A percentile compares a stretch with the other conserved stretches of the same genome.
These are phyloP conservation scores for Penicillium brevicompactum DNA, from an alignment of 2,329 filamentous ascomycete genomes.

Conservation along the genomic window DNA sequence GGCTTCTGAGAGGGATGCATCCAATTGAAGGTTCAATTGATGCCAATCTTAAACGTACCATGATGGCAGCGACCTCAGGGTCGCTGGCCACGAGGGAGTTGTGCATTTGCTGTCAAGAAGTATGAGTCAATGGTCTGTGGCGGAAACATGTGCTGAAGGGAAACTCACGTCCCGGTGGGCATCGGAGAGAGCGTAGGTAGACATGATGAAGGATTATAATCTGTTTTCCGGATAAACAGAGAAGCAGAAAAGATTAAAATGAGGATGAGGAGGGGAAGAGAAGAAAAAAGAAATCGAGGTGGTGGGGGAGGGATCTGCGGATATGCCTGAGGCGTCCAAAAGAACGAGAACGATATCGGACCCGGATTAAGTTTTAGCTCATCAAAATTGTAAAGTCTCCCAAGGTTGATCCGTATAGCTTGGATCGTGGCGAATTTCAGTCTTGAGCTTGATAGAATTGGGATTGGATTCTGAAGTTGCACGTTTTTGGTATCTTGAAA, in stretches of 20 bases:
- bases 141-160: slow-evolving; percentile 11
- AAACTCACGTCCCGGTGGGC: slow-evolving; percentile 65
- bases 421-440: background rate
- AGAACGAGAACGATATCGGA: slow-evolving; percentile 11
- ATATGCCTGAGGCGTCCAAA: slow-evolving; percentile 19
- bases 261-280: slow-evolving; percentile 11
- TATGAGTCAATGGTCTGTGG: slow-evolving; percentile 36
- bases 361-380: slow-evolving; percentile 5
- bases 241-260: slow-evolving; percentile 5
- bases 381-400: slow-evolving; percentile 2
- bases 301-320: slow-evolving; percentile 24
- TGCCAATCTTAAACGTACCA: slow-evolving; percentile 63
- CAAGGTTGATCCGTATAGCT: background rate
- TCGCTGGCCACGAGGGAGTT: slow-evolving; percentile 89
- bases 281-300: slow-evolving; percentile 20
- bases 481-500: background rate
- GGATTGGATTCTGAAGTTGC: background rate
- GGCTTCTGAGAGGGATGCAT: background rate
- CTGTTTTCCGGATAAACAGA: slow-evolving; percentile 10
- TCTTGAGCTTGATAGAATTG: background rate
- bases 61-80: slow-evolving; percentile 92
- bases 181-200: slow-evolving; percentile 65
- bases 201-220: slow-evolving; percentile 37
- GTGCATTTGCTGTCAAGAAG: slow-evolving; percentile 78
- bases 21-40: slow-evolving; percentile 4